Conservation (phyloP, 371 early-diverging fungal species). For the Cokeromyces recurvatus region DNA sequence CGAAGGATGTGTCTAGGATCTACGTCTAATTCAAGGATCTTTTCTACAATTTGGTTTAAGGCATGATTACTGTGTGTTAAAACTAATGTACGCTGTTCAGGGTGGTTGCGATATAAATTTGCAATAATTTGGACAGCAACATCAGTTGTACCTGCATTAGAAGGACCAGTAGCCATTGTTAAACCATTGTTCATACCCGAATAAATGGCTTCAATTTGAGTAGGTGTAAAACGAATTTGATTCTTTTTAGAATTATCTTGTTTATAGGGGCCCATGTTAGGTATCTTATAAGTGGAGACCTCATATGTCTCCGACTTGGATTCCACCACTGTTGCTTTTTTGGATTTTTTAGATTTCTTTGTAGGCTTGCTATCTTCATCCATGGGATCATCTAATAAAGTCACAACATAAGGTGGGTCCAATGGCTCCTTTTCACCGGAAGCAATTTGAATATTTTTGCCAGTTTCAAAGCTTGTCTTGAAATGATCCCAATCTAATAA, state of each 20-base stretch:
- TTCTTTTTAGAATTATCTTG: conserved; percentile 64
- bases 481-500: conserved; percentile 82
- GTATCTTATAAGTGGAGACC: conserved; percentile 56
- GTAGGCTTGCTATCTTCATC: conserved; percentile 27
- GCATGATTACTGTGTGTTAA: conserved; percentile 96
- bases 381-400: conserved; percentile 32
- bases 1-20: conserved; percentile 90
- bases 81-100: conserved; percentile 84
- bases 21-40: conserved; percentile 82
- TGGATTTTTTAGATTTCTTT: conserved; percentile 44
- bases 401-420: conserved; percentile 62
- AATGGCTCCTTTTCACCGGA: conserved; percentile 21
- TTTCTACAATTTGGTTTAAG: conserved; percentile 92
- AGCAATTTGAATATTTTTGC: conserved; percentile 8
- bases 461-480: conserved; percentile 56
- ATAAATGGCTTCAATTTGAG: conserved; percentile 84
- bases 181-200: conserved; percentile 82
- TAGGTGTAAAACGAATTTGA: conserved; percentile 78
- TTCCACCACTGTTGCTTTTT: conserved; percentile 28
- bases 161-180: conserved; percentile 92
- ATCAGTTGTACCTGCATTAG: conserved; percentile 97
- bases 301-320: conserved; percentile 37
- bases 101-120: conserved; percentile 88
- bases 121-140: conserved; percentile 93
- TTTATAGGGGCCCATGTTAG: conserved; percentile 74